A percentile compares a stretch with the other conserved stretches of the same genome.
Conservation (phyloP, 1,284 basidiomycete genomes). For the Ceraceosorus guamensis region DNA sequence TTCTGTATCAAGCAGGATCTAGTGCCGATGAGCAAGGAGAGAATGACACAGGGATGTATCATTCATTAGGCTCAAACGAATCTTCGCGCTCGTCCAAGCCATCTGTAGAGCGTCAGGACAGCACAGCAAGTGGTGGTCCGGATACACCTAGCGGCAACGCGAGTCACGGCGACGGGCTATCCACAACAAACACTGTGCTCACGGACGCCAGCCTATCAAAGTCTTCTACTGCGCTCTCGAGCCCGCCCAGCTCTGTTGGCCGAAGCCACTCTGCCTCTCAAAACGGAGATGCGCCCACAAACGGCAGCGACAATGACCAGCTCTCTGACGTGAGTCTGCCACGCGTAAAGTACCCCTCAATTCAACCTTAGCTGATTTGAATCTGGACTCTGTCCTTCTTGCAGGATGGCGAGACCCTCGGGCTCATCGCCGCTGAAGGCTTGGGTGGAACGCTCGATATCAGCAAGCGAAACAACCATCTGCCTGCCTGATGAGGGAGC, state of each 20-base stretch:
- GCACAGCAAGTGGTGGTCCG: no score
- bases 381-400: not conserved
- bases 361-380: not conserved
- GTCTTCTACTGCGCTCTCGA: not conserved
- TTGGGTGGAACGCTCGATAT: constrained; percentile 8
- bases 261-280: no score
- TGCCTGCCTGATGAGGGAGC: not conserved
- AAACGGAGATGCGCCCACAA: not conserved
- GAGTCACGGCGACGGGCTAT: not conserved
- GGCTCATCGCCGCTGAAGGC: constrained; percentile 14
- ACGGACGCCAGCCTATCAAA: not conserved
- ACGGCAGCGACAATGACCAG: not conserved
- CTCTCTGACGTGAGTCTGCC: not conserved
- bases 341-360: no score
- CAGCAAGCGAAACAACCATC: not conserved
- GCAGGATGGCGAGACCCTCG: constrained; percentile 9
- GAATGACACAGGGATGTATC: no score
- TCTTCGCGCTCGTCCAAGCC: no score
- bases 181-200: not conserved
- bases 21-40: no score
- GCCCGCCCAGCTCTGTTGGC: not conserved
- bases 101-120: no score
- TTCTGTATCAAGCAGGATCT: constrained; percentile 7
- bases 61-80: no score
- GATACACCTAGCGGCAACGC: not conserved